Percentiles rank a stretch among this genome's conserved stretches.
Evolutionary conservation across 768 basidiomycete genomes (phyloP).

Genomic region (Trametes cinnabarina): DNA sequence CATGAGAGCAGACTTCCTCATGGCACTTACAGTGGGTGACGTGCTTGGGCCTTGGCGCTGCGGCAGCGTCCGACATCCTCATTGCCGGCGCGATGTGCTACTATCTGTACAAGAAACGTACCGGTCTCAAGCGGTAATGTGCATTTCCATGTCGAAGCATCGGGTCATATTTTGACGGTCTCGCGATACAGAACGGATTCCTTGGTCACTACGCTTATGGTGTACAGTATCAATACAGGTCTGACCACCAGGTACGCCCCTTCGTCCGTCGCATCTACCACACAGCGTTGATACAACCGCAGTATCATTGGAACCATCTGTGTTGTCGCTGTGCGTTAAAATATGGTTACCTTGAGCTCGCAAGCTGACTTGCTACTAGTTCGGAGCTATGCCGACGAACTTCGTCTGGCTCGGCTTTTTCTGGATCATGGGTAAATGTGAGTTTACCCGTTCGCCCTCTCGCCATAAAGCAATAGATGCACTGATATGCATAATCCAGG

Average conservation of each 20-base stretch:
- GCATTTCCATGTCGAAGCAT: too few species aligned
- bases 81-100: constrained; percentile 49
- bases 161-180: not conserved
- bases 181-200: constrained; percentile 25
- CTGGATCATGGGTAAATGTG: constrained; percentile 52
- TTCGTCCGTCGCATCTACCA: not conserved
- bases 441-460: constrained; percentile 11
- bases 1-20: constrained; percentile 10
- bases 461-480: not conserved
- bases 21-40: constrained; percentile 44
- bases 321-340: constrained; percentile 15
- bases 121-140: constrained; percentile 43
- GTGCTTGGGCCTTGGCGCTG: constrained; percentile 43
- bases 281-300: not conserved
- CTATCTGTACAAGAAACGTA: constrained; percentile 45
- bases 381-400: constrained; percentile 40
- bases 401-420: constrained; percentile 50
- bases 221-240: constrained; percentile 29
- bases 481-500: constrained; percentile 31
- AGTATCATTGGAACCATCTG: constrained; percentile 21
- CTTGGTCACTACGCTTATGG: constrained; percentile 25
- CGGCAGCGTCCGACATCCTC: constrained; percentile 48
- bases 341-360: not conserved
- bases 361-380: constrained; percentile 4
- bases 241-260: constrained; percentile 24